Evolutionary conservation across 2,329 filamentous ascomycete species (phyloP).

Genomic region (Daldinia sp.): DNA sequence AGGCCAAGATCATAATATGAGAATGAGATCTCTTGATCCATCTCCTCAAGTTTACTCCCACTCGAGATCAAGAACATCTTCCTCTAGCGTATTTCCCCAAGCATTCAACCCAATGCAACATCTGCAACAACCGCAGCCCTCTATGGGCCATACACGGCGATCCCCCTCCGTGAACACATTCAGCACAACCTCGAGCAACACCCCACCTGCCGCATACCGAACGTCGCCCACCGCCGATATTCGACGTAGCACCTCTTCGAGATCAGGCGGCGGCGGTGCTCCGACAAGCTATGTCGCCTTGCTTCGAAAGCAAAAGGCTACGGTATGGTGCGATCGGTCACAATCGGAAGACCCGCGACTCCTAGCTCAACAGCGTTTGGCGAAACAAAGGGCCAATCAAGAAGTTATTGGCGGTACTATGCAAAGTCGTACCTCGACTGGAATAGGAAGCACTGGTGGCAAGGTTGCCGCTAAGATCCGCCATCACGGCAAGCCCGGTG

Average conservation of each 20-base stretch:
- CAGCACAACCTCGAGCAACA: slow-evolving; percentile 78
- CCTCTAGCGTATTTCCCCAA: slow-evolving; percentile 64
- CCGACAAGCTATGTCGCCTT: slow-evolving; percentile 90
- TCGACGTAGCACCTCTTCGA: slow-evolving; percentile 83
- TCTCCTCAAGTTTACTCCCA: slow-evolving; percentile 60
- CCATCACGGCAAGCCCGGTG: slow-evolving; percentile 84
- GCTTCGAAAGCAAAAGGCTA: slow-evolving; percentile 97
- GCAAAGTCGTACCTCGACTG: slow-evolving; percentile 70
- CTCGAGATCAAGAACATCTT: slow-evolving; percentile 67
- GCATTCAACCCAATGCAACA: slow-evolving; percentile 50
- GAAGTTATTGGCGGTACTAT: slow-evolving; percentile 77
- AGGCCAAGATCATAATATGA: slow-evolving; percentile 49
- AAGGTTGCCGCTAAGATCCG: slow-evolving; percentile 87
- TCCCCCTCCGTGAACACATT: slow-evolving; percentile 76
- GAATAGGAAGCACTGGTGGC: slow-evolving; percentile 66
- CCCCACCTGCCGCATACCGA: slow-evolving; percentile 68
- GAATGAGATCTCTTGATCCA: slow-evolving; percentile 49
- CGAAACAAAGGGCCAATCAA: slow-evolving; percentile 85
- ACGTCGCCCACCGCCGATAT: slow-evolving; percentile 69
- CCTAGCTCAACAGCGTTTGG: slow-evolving; percentile 84
- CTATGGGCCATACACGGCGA: slow-evolving; percentile 61
- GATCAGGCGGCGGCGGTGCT: slow-evolving; percentile 71
- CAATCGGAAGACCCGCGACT: slow-evolving; percentile 92
- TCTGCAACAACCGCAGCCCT: slow-evolving; percentile 52
- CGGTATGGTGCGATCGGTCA: slow-evolving; percentile 96